These are phyloP conservation scores for Coccomyxa sp. DNA, from an alignment of 139 green algal species.

Conservation along the genomic window DNA sequence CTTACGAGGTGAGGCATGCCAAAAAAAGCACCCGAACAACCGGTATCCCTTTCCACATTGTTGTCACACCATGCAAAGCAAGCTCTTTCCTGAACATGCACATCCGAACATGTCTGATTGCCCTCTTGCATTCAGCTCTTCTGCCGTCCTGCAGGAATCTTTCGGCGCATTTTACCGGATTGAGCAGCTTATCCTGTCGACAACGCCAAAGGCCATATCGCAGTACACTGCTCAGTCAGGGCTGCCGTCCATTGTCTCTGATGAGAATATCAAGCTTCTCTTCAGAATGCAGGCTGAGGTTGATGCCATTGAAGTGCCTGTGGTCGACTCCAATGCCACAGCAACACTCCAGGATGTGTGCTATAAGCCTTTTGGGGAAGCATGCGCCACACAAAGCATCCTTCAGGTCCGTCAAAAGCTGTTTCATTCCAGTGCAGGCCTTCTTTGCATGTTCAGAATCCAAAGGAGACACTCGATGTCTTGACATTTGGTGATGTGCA, in stretches of 20 bases:
- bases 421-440: no score
- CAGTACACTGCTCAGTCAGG: constrained; percentile 21
- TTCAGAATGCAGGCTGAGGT: constrained; percentile 79
- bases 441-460: not conserved
- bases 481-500: not conserved
- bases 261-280: constrained; percentile 56
- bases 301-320: constrained; percentile 26
- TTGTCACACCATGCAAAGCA: not conserved
- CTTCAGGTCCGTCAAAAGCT: constrained; percentile 27
- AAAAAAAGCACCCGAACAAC: not conserved
- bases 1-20: constrained; percentile 53
- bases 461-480: not conserved
- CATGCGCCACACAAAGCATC: constrained; percentile 75
- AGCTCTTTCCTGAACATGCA: not conserved
- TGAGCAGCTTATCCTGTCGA: constrained; percentile 69
- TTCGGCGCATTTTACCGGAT: constrained; percentile 92
- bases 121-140: not conserved
- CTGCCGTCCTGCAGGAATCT: constrained; percentile 30
- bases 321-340: constrained; percentile 5
- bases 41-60: not conserved
- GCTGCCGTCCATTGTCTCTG: constrained; percentile 60
- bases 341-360: constrained; percentile 70
- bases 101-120: not conserved
- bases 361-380: constrained; percentile 76
- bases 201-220: constrained; percentile 18